Conservation (phyloP, 2,329 filamentous ascomycete species). For the Pseudogymnoascus sp. region DNA sequence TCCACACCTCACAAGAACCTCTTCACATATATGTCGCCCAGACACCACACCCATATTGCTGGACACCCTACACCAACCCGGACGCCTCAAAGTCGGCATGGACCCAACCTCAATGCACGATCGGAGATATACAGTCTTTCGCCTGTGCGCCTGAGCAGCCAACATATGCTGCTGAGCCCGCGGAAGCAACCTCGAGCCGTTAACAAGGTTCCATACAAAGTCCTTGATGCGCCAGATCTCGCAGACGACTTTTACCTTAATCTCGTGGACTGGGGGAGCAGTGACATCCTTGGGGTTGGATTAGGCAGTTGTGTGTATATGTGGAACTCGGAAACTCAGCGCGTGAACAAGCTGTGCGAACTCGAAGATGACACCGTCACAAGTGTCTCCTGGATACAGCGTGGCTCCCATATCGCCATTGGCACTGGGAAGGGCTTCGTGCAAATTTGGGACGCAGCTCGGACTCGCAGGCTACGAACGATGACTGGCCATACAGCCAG, state of each 20-base stretch:
- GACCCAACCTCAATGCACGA: conserved; percentile 77
- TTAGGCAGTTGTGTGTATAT: conserved; percentile 92
- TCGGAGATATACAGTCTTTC: conserved; percentile 95
- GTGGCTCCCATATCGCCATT: conserved; percentile 90
- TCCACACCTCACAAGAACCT: conserved; percentile 97
- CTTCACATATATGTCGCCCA: conserved; percentile 79
- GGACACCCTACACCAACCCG: conserved; percentile 83
- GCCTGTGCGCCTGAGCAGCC: conserved; percentile 84
- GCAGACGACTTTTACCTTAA: conserved; percentile 98
- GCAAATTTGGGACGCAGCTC: conserved; percentile 95
- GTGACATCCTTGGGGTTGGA: conserved; percentile 87
- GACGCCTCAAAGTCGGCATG: conserved; percentile 81
- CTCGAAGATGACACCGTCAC: conserved; percentile 90
- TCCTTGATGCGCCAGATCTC: conserved; percentile 89
- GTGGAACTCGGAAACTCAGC: conserved; percentile 90
- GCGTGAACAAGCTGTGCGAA: conserved; percentile 89
- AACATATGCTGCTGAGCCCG: conserved; percentile 86
- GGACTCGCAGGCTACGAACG: conserved; percentile 73
- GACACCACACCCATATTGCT: conserved; percentile 56
- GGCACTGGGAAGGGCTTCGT: conserved; percentile 91
- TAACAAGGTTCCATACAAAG: conserved; percentile 95
- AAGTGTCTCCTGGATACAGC: conserved; percentile 96
- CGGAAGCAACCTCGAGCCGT: conserved; percentile 82
- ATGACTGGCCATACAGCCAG: conserved; percentile 95
- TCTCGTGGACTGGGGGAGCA: conserved; percentile 93